Evolutionary conservation across 2,329 filamentous ascomycete species (phyloP).

Genomic region (Stemphylium beticola): DNA sequence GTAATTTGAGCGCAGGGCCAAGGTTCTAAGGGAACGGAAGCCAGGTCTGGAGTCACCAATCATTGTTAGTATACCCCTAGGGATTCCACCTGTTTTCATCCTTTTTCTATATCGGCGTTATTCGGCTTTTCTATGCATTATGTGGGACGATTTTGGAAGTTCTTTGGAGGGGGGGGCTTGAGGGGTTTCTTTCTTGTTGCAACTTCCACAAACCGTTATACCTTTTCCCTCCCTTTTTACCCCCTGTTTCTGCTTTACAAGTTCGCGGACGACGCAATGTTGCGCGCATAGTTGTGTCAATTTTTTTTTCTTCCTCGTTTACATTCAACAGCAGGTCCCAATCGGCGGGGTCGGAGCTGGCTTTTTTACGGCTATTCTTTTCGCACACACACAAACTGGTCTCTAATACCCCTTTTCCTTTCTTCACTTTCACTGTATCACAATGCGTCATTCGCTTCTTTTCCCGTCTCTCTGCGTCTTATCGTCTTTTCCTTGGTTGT

Average conservation of each 20-base stretch:
- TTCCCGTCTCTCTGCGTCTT: not conserved
- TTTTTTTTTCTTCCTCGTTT: too few species aligned
- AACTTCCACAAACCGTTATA: too few species aligned
- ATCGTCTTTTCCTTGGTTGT: not conserved
- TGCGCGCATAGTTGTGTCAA: too few species aligned
- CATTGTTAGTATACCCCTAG: constrained; percentile 12
- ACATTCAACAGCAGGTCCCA: too few species aligned
- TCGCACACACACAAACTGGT: not conserved
- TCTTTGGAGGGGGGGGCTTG: not conserved
- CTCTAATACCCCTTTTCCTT: not conserved
- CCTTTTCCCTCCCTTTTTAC: not conserved
- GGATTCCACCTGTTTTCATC: not conserved
- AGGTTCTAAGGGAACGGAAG: constrained; percentile 1
- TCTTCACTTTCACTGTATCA: not conserved
- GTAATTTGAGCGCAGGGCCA: constrained; percentile 8
- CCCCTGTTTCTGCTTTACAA: not conserved
- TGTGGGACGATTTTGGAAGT: constrained; percentile 2
- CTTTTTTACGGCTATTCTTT: not conserved
- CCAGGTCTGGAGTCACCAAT: constrained; percentile 1
- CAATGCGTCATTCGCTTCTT: not conserved
- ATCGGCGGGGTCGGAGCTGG: too few species aligned
- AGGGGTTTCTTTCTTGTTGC: not conserved
- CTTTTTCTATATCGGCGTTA: not conserved
- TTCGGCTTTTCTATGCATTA: not conserved
- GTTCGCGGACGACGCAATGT: too few species aligned